Evolutionary conservation across 371 early-diverging fungal genomes (phyloP).

Genomic region (Apophysomyces trapeziformis): DNA sequence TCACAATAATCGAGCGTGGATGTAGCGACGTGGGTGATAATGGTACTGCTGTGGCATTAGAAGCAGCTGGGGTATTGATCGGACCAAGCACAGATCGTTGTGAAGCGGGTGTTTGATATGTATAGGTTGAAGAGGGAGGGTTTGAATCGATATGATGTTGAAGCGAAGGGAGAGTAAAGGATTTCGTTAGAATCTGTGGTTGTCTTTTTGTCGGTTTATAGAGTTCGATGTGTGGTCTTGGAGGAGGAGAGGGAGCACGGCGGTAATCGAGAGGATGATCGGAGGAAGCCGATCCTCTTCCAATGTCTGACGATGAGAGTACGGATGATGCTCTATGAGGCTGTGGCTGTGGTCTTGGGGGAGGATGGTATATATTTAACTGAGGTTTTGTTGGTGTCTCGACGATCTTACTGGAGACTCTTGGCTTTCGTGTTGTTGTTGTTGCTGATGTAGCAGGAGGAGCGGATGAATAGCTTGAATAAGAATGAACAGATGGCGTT

Average conservation of each 20-base stretch:
- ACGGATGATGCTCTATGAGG: constrained; percentile 9
- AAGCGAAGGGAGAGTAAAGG: background rate
- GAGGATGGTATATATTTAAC: constrained; percentile 1
- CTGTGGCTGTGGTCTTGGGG: constrained; percentile 9
- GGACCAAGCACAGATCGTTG: constrained; percentile 9
- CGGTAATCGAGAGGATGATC: background rate
- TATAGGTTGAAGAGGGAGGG: background rate
- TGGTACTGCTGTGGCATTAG: background rate
- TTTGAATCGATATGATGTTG: background rate
- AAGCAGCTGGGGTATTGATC: constrained; percentile 8
- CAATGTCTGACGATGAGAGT: constrained; percentile 3
- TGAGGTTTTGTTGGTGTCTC: constrained; percentile 5
- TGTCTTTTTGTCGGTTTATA: constrained; percentile 17
- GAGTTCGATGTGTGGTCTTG: constrained; percentile 20
- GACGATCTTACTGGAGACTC: constrained; percentile 5
- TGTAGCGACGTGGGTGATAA: constrained; percentile 2
- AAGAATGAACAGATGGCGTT: constrained; percentile 2
- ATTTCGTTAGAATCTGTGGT: constrained; percentile 9
- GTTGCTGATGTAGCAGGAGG: background rate
- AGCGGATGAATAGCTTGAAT: constrained; percentile 7
- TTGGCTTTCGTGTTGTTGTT: constrained; percentile 1
- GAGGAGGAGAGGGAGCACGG: background rate
- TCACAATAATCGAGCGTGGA: constrained; percentile 1
- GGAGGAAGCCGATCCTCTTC: constrained; percentile 1
- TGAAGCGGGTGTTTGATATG: constrained; percentile 2